Evolutionary conservation across 441 rosid genomes (phyloP), one percentile per base, ranked within the genome.

Genomic region (Populus hybrid): DNA sequence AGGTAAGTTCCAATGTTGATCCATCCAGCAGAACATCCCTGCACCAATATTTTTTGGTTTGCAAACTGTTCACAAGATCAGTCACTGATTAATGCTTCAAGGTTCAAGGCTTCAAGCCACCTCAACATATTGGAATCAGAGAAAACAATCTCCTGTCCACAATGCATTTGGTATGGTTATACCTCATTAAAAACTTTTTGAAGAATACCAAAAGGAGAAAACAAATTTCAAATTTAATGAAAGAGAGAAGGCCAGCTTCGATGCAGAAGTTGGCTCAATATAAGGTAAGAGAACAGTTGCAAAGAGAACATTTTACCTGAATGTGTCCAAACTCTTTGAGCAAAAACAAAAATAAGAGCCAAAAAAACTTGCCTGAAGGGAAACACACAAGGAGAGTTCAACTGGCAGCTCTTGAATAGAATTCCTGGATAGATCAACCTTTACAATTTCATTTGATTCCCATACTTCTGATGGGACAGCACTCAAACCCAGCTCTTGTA

Each of bases 391-490:
- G 26, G 97, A 92, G 83, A 95, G 94, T 82, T 95, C 92, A 71
- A 74, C 24, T 18, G 98, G 97, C 73, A 95, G 87, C 79, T 89
- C 97, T 78, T 89, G 84, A 70, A 95, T 89, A 75, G 95, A 89
- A 86, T 95, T 95, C 83, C 85, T 87, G 42, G 99, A 91, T 83
- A 95, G 94, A 83, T 94, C 84, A 75, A 91, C 89, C 83, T 92
- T 93, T 56, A 86, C 76, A 75, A 92, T 86, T 82, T 89, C 98
- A 83, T 90, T 79, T 63, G 93, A 82, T 82, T 90, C 93, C 95
- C 97, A 95, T 73, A 85, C 95, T 89, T 92, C 90, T 74, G 97
- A 88, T 82, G 98, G 99, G 72, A 92, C 90, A 77, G 77, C 83
- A 80, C 64, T 89, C 88, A 95, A 85, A 79, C 87, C 90, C 87